These are phyloP conservation scores for Trametes pubescens DNA, from an alignment of 1,284 basidiomycete species.

Conservation along the genomic window DNA sequence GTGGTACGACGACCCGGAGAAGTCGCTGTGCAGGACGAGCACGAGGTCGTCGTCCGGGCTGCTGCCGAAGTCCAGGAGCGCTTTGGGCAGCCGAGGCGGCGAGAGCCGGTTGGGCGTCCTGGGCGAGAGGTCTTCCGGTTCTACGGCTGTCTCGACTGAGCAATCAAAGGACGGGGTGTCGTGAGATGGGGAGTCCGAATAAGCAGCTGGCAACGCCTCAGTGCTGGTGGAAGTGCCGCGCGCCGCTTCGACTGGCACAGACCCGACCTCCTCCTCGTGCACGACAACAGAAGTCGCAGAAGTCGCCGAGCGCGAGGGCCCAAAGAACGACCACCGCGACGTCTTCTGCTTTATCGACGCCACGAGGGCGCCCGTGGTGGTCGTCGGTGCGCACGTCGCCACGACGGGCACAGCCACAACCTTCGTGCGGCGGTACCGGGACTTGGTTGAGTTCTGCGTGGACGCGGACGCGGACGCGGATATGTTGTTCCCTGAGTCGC, in stretches of 20 bases:
- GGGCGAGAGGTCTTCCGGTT: neutral
- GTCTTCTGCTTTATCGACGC: conserved; percentile 7
- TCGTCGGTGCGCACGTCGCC: neutral
- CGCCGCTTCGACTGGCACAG: neutral
- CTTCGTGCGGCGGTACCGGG: conserved; percentile 22
- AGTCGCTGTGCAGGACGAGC: conserved; percentile 33
- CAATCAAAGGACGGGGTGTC: conserved; percentile 4
- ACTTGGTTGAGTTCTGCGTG: conserved; percentile 26
- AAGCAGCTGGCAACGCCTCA: neutral
- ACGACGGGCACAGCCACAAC: conserved; percentile 24
- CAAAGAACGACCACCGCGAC: conserved; percentile 16
- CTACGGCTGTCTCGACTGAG: conserved; percentile 5
- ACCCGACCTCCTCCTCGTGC: neutral
- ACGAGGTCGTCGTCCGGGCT: conserved; percentile 34
- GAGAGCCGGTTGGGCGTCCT: conserved; percentile 3
- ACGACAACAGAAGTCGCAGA: neutral
- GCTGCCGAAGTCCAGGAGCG: conserved; percentile 17
- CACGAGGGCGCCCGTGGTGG: neutral
- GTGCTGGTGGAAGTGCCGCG: no score
- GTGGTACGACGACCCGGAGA: conserved; percentile 22
- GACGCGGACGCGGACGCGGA: conserved; percentile 24
- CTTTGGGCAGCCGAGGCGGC: conserved; percentile 16
- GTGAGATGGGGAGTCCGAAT: neutral
- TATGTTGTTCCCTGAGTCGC: conserved; percentile 1
- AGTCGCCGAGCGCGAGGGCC: neutral